Conservation (phyloP, 495 filamentous ascomycete genomes). For the Viridothelium virens region DNA sequence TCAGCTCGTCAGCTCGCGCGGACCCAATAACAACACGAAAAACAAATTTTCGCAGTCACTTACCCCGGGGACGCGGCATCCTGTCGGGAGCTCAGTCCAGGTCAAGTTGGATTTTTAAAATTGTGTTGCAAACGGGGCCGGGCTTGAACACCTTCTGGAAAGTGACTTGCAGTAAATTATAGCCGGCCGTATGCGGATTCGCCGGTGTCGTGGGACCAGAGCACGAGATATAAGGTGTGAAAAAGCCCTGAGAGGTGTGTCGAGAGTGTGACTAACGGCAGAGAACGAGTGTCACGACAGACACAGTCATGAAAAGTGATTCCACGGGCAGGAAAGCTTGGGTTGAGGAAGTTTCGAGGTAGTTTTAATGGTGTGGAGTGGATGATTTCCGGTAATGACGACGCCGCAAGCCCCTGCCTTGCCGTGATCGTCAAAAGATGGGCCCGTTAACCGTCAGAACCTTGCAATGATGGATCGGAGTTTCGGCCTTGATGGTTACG, state of each 20-base stretch:
- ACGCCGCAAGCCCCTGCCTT: neutral
- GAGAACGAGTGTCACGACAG: neutral
- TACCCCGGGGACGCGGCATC: slow-evolving; percentile 1
- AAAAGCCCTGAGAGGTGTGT: neutral
- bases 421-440: slow-evolving; percentile 1
- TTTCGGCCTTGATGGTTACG: neutral
- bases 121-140: neutral
- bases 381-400: slow-evolving; percentile 7
- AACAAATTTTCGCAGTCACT: neutral
- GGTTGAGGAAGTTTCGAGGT: slow-evolving; percentile 1
- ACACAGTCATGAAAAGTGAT: neutral
- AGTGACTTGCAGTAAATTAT: neutral
- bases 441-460: neutral
- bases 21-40: neutral
- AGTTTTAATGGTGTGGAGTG: slow-evolving; percentile 4
- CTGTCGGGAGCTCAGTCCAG: neutral
- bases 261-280: neutral
- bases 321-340: neutral
- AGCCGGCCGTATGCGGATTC: neutral
- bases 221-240: neutral
- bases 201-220: neutral
- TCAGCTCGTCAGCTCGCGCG: slow-evolving; percentile 6
- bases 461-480: neutral
- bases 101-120: neutral
- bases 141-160: neutral